Evolutionary conservation across 768 basidiomycete genomes (phyloP).

Genomic region (Cystofilobasidium macerans): DNA sequence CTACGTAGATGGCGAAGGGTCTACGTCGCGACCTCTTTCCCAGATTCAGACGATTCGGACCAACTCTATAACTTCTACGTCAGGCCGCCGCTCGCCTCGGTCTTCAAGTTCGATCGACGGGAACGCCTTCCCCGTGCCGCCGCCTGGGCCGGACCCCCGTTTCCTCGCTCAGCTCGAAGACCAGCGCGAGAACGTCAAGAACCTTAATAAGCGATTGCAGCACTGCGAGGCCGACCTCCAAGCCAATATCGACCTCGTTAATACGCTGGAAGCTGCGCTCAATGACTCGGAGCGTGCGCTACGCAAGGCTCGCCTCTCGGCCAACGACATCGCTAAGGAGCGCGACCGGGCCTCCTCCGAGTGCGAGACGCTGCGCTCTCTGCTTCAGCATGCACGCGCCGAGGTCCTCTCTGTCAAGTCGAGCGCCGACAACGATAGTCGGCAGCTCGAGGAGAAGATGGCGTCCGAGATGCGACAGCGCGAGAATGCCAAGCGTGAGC

Average conservation of each 20-base stretch:
- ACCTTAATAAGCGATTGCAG: slow-evolving; percentile 81
- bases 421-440: slow-evolving; percentile 16
- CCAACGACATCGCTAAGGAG: slow-evolving; percentile 24
- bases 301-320: slow-evolving; percentile 22
- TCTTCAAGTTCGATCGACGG: background rate
- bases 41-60: background rate
- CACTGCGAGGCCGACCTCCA: slow-evolving; percentile 87
- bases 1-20: background rate
- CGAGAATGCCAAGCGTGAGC: slow-evolving; percentile 31
- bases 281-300: slow-evolving; percentile 27
- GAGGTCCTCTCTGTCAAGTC: slow-evolving; percentile 21
- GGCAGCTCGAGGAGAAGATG: slow-evolving; percentile 21
- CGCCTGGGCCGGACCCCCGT: slow-evolving; percentile 9
- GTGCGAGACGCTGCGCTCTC: slow-evolving; percentile 13
- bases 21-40: slow-evolving; percentile 1
- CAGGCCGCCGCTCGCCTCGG: slow-evolving; percentile 10
- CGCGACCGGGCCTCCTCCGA: slow-evolving; percentile 20
- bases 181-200: slow-evolving; percentile 83
- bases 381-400: slow-evolving; percentile 20
- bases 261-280: slow-evolving; percentile 20
- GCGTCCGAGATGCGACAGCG: slow-evolving; percentile 26
- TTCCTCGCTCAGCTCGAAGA: slow-evolving; percentile 63
- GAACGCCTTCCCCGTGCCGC: slow-evolving; percentile 2
- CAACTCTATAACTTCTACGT: slow-evolving; percentile 10
- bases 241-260: slow-evolving; percentile 68